Base-by-base conservation (phyloP, 2,329 filamentous ascomycete genomes). In the Paramyrothecium sp. region DNA sequence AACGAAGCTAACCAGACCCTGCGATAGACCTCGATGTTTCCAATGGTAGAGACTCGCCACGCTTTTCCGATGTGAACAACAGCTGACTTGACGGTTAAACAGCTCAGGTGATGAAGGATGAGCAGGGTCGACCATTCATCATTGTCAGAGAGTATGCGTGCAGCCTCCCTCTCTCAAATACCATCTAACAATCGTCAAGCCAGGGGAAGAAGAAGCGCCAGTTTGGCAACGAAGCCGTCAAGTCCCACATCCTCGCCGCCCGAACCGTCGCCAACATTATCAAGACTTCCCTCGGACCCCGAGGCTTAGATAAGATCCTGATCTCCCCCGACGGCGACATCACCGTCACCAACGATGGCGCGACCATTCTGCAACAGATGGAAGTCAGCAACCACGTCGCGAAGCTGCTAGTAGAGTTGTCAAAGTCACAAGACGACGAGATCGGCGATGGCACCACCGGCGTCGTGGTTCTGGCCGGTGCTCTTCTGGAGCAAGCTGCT, bases 321-420 rank as follows among this genome's bases (percentile, higher is more conserved):
- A 99, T 99, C 69, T 99, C 95, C 54, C 91, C 95, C 60, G 95
- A 99, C 74, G 95, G 95, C 74, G 95, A 99, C 77, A 99, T 99
- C 75, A 99, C 95, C 61, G 92, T 99, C 61, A 99, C 95, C 66
- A 99, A 99, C 80, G 95, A 99, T 79, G 95, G 95, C 69, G 96
- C 96, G 56, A 99, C 95, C 50, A 99, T 99, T 69, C 82, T 99
- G 65, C 89, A 91, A 68, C 92, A 96, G 84, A 99, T 99, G 95
- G 95, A 99, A 80, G 94, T 99, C 67, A 91, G 91, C 66, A 98
- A 99, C 83, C 94, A 98, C 76, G 92, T 99, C 61, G 95, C 95
- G 61, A 98, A 98, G 80, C 84, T 99, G 54, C 81, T 99, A 59
- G 95, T 99, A 53, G 94, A 97, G 74, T 88, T 99, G 46, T 98